Conservation (phyloP, 352 stramenopile genomes). For the Globisporangium solare region DNA sequence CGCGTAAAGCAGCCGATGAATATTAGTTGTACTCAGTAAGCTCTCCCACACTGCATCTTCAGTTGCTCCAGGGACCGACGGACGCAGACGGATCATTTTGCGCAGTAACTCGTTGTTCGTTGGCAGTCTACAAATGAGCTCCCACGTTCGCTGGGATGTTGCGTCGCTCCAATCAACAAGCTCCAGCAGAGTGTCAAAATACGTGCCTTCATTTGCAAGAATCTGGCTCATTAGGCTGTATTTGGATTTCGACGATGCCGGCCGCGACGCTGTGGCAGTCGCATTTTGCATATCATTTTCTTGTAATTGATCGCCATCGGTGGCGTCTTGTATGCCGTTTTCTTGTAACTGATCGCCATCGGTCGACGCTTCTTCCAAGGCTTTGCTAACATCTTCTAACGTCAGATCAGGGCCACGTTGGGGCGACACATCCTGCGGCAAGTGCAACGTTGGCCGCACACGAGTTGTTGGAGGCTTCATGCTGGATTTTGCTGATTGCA, state of each 20-base stretch:
- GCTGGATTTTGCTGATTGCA: conserved; percentile 9
- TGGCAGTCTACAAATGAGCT: conserved; percentile 62
- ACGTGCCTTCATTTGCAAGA: conserved; percentile 45
- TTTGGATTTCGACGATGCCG: conserved; percentile 6
- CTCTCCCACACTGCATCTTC: conserved; percentile 33
- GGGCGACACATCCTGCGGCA: conserved; percentile 30
- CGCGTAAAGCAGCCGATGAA: conserved; percentile 59
- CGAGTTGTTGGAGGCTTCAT: conserved; percentile 40
- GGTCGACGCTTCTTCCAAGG: conserved; percentile 14
- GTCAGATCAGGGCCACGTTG: conserved; percentile 44
- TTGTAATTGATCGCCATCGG: neutral
- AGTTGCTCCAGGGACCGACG: conserved; percentile 4
- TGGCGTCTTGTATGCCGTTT: neutral
- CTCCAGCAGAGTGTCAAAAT: conserved; percentile 59
- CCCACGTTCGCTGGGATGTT: conserved; percentile 64
- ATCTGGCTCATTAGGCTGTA: conserved; percentile 44
- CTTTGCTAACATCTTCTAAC: conserved; percentile 23
- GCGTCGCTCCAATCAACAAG: conserved; percentile 45
- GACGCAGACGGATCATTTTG: conserved; percentile 58
- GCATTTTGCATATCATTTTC: neutral
- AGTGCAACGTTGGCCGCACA: conserved; percentile 35
- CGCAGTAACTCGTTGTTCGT: conserved; percentile 62
- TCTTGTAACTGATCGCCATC: neutral
- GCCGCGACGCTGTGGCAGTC: neutral
- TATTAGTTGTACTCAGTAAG: conserved; percentile 38